phyloP scores from a whole-genome alignment of 1,284 basidiomycete species.

The Apiotrichum gamsii region DNA sequence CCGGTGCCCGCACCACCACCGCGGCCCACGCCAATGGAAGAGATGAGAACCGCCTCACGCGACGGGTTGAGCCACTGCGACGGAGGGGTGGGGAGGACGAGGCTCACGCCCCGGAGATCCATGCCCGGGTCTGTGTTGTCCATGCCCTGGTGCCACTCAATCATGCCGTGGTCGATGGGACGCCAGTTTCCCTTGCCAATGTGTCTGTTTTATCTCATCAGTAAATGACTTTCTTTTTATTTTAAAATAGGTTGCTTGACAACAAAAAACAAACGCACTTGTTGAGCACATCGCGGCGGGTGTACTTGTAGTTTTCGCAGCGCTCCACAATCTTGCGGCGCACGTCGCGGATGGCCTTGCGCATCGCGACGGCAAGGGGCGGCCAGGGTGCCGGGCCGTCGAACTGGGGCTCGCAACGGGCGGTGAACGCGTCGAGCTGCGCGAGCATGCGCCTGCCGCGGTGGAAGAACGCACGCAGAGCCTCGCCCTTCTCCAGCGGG shows the following conservation, averaged over 20 bases:
- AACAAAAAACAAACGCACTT: slow-evolving; percentile 33
- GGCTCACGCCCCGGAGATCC: slow-evolving; percentile 23
- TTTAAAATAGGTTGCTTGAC: too few relatives aligned
- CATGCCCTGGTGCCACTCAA: slow-evolving; percentile 35
- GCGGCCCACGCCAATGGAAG: slow-evolving; percentile 5
- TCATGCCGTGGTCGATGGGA: slow-evolving; percentile 38
- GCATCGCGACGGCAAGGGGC: slow-evolving; percentile 35
- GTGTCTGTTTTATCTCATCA: slow-evolving; percentile 17
- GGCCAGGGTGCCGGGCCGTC: slow-evolving; percentile 36
- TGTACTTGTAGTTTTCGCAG: slow-evolving; percentile 49
- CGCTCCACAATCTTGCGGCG: slow-evolving; percentile 46
- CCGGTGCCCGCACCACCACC: background rate
- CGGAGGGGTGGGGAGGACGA: background rate
- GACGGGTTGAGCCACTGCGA: too few relatives aligned
- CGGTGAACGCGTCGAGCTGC: slow-evolving; percentile 44
- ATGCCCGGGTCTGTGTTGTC: slow-evolving; percentile 36
- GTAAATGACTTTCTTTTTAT: too few relatives aligned
- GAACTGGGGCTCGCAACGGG: slow-evolving; percentile 40
- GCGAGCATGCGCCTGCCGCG: slow-evolving; percentile 38
- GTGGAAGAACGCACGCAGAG: slow-evolving; percentile 37
- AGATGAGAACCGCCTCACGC: too few relatives aligned
- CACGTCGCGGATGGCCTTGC: slow-evolving; percentile 41
- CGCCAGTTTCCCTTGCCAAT: slow-evolving; percentile 42
- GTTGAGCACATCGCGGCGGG: slow-evolving; percentile 44
- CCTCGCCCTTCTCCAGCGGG: slow-evolving; percentile 35